Conservation (phyloP, 2,329 filamentous ascomycete genomes). For the Cyphellophora europaea region DNA sequence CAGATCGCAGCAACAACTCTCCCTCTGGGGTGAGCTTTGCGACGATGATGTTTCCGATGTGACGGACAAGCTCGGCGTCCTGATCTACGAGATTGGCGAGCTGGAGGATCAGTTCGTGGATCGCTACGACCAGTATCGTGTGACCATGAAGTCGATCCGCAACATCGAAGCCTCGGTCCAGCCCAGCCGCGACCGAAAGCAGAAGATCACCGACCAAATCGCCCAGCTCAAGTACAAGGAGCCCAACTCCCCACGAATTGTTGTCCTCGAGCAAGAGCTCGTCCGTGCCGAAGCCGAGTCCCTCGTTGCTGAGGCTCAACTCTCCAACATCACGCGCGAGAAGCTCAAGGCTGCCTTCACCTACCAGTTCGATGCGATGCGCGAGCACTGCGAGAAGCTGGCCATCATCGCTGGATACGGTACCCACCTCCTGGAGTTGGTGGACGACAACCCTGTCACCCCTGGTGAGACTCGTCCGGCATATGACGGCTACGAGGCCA, state of each 20-base stretch:
- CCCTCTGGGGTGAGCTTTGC: conserved; percentile 89
- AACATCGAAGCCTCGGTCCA: conserved; percentile 99
- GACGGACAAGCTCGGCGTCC: conserved; percentile 94
- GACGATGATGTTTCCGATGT: conserved; percentile 98
- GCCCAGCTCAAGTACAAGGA: conserved; percentile 99
- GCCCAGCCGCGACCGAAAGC: conserved; percentile 97
- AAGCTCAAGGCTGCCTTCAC: conserved; percentile 98
- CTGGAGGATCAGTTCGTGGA: conserved; percentile 98
- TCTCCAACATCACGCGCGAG: conserved; percentile 98
- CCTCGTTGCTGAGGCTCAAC: conserved; percentile 93
- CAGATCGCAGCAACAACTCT: conserved; percentile 78
- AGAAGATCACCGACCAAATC: conserved; percentile 98
- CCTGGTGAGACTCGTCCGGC: conserved; percentile 91
- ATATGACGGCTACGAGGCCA: conserved; percentile 96
- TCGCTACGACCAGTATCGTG: conserved; percentile 96
- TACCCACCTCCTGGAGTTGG: conserved; percentile 93
- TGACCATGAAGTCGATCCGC: conserved; percentile 98
- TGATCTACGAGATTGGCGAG: conserved; percentile 97
- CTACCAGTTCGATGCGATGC: conserved; percentile 95
- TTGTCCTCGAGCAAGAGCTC: conserved; percentile 95
- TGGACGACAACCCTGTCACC: conserved; percentile 94
- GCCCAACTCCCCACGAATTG: conserved; percentile 93
- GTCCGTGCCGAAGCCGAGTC: conserved; percentile 97
- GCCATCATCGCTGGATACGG: conserved; percentile 96
- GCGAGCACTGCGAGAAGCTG: conserved; percentile 96